phyloP scores from a whole-genome alignment of 208 protist genomes.

The Novymonas esmeraldas region DNA sequence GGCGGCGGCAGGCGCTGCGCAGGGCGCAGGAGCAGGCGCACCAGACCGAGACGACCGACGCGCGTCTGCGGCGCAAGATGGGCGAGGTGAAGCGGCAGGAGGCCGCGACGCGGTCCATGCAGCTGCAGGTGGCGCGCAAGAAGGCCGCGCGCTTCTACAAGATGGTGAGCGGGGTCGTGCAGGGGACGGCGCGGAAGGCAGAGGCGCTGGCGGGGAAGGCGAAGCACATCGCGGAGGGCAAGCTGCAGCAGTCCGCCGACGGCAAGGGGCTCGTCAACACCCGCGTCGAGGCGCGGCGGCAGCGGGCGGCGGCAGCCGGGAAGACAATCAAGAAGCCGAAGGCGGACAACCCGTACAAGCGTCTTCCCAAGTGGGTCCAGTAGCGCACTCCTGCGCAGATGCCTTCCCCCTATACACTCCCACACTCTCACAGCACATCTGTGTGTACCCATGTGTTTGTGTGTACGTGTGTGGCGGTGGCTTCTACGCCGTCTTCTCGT shows the following conservation, averaged over 20 bases:
- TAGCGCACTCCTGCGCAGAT: slow-evolving; percentile 18
- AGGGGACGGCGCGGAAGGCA: slow-evolving; percentile 60
- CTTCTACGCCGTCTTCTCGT: background rate
- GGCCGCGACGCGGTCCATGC: slow-evolving; percentile 82
- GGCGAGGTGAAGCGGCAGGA: slow-evolving; percentile 75
- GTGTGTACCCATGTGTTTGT: too few relatives aligned
- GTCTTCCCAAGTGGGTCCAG: slow-evolving; percentile 88
- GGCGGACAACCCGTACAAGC: slow-evolving; percentile 82
- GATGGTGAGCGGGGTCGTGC: slow-evolving; percentile 87
- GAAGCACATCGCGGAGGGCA: slow-evolving; percentile 73
- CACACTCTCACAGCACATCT: slow-evolving; percentile 6
- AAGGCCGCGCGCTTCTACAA: slow-evolving; percentile 91
- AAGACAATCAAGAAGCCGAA: slow-evolving; percentile 67
- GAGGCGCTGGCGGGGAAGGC: slow-evolving; percentile 72
- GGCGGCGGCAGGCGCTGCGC: slow-evolving; percentile 61
- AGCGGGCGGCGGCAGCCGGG: slow-evolving; percentile 50
- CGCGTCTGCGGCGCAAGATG: slow-evolving; percentile 69
- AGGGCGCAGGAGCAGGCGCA: slow-evolving; percentile 46
- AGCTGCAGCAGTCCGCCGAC: slow-evolving; percentile 51
- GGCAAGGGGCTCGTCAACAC: slow-evolving; percentile 71
- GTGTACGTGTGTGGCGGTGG: too few relatives aligned
- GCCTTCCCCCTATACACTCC: background rate
- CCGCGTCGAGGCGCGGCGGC: slow-evolving; percentile 47
- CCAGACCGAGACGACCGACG: slow-evolving; percentile 50
- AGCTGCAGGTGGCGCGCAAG: slow-evolving; percentile 90